These are phyloP conservation scores for Reutealis trisperma DNA, from an alignment of 345 rosid species.

Conservation along the genomic window DNA sequence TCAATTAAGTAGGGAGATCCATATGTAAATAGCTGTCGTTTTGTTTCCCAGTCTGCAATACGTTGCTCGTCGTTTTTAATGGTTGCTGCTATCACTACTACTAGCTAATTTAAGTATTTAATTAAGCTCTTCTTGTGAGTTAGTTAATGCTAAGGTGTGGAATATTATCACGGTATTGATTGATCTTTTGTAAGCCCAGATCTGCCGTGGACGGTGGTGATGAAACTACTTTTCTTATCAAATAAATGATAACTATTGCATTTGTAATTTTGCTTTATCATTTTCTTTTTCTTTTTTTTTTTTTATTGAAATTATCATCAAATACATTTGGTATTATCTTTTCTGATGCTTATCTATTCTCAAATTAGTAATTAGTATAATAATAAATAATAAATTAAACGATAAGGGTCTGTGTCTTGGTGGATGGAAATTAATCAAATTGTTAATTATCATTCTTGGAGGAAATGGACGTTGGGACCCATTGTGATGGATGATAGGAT, in stretches of 20 bases:
- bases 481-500: no score
- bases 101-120: neutral
- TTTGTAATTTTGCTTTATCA: neutral
- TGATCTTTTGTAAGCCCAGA: neutral
- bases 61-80: neutral
- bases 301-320: no score
- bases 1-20: neutral
- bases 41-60: neutral
- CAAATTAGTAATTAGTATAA: no score
- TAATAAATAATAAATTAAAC: no score
- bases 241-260: neutral
- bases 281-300: no score
- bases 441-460: no score
- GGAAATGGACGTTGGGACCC: no score
- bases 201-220: slow-evolving; percentile 5
- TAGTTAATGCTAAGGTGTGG: neutral
- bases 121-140: neutral
- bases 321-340: no score
- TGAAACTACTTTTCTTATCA: neutral
- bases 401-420: no score
- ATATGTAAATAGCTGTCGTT: slow-evolving; percentile 19
- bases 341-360: no score
- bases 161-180: neutral
- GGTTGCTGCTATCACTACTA: neutral
- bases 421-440: no score